Evolutionary conservation across 257 asterid species (phyloP).

Genomic region (Nicotiana noctiflora): DNA sequence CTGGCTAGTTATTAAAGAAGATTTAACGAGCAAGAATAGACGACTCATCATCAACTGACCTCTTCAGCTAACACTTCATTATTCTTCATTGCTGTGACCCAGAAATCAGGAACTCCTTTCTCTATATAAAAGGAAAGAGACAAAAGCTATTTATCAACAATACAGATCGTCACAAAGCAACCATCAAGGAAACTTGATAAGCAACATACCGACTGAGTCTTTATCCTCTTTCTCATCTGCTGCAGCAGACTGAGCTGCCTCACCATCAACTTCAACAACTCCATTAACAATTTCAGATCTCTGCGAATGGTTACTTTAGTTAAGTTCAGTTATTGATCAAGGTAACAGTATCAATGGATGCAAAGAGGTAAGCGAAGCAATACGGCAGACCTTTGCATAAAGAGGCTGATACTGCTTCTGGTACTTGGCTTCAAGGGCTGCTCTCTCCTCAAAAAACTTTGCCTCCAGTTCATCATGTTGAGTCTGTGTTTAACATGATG

Average conservation of each 20-base stretch:
- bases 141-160: neutral
- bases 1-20: neutral
- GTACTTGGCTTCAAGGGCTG: constrained; percentile 34
- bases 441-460: neutral
- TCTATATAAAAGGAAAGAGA: neutral
- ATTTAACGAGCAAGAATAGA: neutral
- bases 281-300: constrained; percentile 32
- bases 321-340: neutral
- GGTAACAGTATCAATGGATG: neutral
- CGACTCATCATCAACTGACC: neutral
- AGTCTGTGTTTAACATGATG: constrained; percentile 10
- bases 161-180: neutral
- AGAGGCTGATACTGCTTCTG: constrained; percentile 33
- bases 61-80: constrained; percentile 8
- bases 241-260: constrained; percentile 8
- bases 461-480: constrained; percentile 28
- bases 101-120: constrained; percentile 14
- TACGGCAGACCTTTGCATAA: constrained; percentile 21
- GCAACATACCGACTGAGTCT: neutral
- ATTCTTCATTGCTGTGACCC: constrained; percentile 19
- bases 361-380: neutral
- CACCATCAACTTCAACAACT: constrained; percentile 16
- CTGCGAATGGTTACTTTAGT: constrained; percentile 12
- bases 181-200: neutral
- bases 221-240: constrained; percentile 4